A percentile compares a stretch with the other conserved stretches of the same genome.
phyloP scores from a whole-genome alignment of 345 rosid genomes.

The Lumnitzera racemosa region DNA sequence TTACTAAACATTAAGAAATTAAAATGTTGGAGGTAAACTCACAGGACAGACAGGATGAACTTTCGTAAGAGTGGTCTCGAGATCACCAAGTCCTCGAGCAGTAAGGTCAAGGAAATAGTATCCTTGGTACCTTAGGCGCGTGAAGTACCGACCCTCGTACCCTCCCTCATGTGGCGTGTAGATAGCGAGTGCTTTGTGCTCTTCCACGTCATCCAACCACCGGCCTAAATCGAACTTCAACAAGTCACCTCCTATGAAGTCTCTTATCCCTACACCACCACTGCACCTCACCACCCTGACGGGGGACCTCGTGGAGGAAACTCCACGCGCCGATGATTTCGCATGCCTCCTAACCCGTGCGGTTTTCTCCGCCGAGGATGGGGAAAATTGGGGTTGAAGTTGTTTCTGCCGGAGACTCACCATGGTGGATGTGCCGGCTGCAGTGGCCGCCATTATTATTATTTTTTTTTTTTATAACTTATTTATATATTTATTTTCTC shows the following conservation, averaged over 20 bases:
- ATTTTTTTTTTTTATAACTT: too few species aligned
- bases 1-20: not conserved
- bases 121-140: constrained; percentile 58
- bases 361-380: not conserved
- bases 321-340: not conserved
- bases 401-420: constrained; percentile 9
- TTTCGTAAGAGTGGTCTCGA: constrained; percentile 82
- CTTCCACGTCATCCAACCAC: constrained; percentile 83
- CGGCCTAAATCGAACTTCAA: constrained; percentile 54
- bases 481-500: constrained; percentile 3
- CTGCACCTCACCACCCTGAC: constrained; percentile 23
- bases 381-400: not conserved
- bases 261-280: constrained; percentile 35
- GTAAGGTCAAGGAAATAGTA: constrained; percentile 87
- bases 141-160: constrained; percentile 82
- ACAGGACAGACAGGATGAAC: constrained; percentile 92
- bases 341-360: not conserved
- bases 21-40: constrained; percentile 4
- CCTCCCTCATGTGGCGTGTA: constrained; percentile 96
- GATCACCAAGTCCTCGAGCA: constrained; percentile 96
- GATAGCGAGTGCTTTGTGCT: constrained; percentile 79
- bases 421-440: constrained; percentile 22
- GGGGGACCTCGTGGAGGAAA: constrained; percentile 3
- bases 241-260: constrained; percentile 83
- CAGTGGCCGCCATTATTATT: constrained; percentile 23